Percentiles rank a stretch among this genome's conserved stretches.
Evolutionary conservation across 2,329 filamentous ascomycete genomes (phyloP).

Genomic region (Pyrenochaeta sp.): DNA sequence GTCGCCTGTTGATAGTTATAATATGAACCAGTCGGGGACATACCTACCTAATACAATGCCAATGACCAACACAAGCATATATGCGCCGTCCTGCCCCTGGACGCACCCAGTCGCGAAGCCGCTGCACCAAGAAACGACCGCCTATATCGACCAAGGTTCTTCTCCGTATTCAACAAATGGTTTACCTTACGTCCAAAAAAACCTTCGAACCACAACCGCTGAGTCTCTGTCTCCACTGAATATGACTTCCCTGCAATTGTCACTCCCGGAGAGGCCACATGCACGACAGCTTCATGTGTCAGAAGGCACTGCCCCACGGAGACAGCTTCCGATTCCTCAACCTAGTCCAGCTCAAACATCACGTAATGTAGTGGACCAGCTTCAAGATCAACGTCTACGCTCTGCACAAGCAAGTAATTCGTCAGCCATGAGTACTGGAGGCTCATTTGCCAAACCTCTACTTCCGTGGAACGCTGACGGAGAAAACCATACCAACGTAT

Average conservation of each 20-base stretch:
- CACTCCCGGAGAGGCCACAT: slow-evolving; percentile 36
- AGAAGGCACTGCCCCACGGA: slow-evolving; percentile 28
- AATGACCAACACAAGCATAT: slow-evolving; percentile 20
- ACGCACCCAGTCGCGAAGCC: slow-evolving; percentile 19
- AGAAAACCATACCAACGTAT: slow-evolving; percentile 13
- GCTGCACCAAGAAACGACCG: slow-evolving; percentile 10
- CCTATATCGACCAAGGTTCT: slow-evolving; percentile 34
- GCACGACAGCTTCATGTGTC: slow-evolving; percentile 19
- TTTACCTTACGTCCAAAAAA: slow-evolving; percentile 29
- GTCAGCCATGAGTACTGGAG: slow-evolving; percentile 11
- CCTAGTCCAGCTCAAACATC: slow-evolving; percentile 34
- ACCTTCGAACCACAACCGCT: slow-evolving; percentile 10
- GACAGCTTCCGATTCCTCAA: slow-evolving; percentile 45
- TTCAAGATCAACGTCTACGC: slow-evolving; percentile 43
- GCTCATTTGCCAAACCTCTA: slow-evolving; percentile 29
- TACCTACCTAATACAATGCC: slow-evolving; percentile 30
- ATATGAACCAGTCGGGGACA: slow-evolving; percentile 25
- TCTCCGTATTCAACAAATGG: slow-evolving; percentile 20
- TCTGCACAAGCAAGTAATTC: slow-evolving; percentile 30
- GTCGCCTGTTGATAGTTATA: slow-evolving; percentile 40
- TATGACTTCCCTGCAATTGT: slow-evolving; percentile 40
- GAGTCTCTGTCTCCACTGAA: slow-evolving; percentile 40
- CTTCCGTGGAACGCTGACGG: slow-evolving; percentile 30
- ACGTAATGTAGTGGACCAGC: slow-evolving; percentile 39
- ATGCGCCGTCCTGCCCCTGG: slow-evolving; percentile 31